Evolutionary conservation across 345 rosid species (phyloP).

Genomic region (Heritiera littoralis): DNA sequence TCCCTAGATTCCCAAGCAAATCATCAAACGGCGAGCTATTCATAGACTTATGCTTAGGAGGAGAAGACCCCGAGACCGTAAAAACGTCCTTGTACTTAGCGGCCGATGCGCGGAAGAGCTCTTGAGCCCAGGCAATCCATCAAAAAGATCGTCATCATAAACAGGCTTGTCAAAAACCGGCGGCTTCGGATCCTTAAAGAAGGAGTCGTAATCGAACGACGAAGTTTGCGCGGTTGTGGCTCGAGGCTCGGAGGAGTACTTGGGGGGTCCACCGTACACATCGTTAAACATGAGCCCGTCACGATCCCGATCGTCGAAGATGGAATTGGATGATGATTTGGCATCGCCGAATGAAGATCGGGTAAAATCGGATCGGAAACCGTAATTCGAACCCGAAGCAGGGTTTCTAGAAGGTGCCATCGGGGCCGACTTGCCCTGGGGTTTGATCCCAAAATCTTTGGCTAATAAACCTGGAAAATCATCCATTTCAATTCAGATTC

Average conservation of each 20-base stretch:
- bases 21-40: conserved; percentile 53
- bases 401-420: conserved; percentile 53
- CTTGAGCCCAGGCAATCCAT: conserved; percentile 66
- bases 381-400: conserved; percentile 31
- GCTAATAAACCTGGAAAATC: conserved; percentile 63
- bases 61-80: conserved; percentile 35
- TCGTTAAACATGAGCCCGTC: conserved; percentile 43
- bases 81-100: conserved; percentile 48
- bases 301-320: conserved; percentile 50
- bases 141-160: conserved; percentile 69
- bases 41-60: conserved; percentile 22
- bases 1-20: conserved; percentile 53
- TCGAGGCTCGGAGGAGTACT: conserved; percentile 45
- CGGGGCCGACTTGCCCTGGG: conserved; percentile 77
- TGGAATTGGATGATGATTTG: conserved; percentile 31
- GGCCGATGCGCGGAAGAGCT: conserved; percentile 40
- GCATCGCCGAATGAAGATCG: conserved; percentile 28
- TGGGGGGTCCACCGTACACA: conserved; percentile 55
- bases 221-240: conserved; percentile 21
- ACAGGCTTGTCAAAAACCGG: conserved; percentile 74
- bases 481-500: conserved; percentile 47
- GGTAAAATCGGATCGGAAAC: conserved; percentile 38
- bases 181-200: conserved; percentile 45
- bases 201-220: conserved; percentile 52
- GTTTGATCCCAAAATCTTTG: conserved; percentile 66